Conservation (phyloP, 1,284 basidiomycete species). For the Stereum hirsutum region DNA sequence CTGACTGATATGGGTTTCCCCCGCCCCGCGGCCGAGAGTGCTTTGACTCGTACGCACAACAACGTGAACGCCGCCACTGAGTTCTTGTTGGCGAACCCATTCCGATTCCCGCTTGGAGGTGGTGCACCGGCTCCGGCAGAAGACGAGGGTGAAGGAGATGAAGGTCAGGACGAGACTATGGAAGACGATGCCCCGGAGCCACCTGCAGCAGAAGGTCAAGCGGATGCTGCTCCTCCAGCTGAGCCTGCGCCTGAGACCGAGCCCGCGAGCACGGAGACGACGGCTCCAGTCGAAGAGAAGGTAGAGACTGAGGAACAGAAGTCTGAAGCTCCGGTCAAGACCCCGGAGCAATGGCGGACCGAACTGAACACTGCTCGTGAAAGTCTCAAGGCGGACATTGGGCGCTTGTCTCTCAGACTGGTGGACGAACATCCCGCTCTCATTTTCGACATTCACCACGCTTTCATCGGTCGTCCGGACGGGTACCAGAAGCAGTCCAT, state of each 20-base stretch:
- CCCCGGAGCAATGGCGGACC: conserved; percentile 49
- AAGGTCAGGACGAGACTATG: neutral
- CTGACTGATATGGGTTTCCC: conserved; percentile 97
- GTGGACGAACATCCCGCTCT: conserved; percentile 84
- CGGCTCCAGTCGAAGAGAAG: conserved; percentile 16
- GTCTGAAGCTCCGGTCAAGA: conserved; percentile 30
- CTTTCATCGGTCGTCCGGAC: conserved; percentile 60
- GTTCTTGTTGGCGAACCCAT: conserved; percentile 77
- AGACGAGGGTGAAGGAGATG: neutral
- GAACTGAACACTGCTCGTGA: conserved; percentile 65
- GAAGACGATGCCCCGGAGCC: neutral
- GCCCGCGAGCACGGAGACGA: conserved; percentile 17
- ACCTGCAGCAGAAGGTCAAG: neutral
- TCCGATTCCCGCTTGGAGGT: conserved; percentile 36
- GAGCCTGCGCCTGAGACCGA: conserved; percentile 19
- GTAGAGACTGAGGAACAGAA: conserved; percentile 11
- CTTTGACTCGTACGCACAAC: conserved; percentile 79
- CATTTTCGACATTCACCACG: conserved; percentile 82
- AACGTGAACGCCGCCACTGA: conserved; percentile 90
- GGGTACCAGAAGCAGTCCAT: conserved; percentile 55
- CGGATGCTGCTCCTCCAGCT: conserved; percentile 19
- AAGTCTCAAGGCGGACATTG: conserved; percentile 55
- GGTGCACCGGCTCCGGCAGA: neutral
- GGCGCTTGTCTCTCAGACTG: conserved; percentile 63
- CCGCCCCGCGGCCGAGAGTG: conserved; percentile 75